Evolutionary conservation across 345 rosid genomes (phyloP).

Genomic region (Ricinus communis): DNA sequence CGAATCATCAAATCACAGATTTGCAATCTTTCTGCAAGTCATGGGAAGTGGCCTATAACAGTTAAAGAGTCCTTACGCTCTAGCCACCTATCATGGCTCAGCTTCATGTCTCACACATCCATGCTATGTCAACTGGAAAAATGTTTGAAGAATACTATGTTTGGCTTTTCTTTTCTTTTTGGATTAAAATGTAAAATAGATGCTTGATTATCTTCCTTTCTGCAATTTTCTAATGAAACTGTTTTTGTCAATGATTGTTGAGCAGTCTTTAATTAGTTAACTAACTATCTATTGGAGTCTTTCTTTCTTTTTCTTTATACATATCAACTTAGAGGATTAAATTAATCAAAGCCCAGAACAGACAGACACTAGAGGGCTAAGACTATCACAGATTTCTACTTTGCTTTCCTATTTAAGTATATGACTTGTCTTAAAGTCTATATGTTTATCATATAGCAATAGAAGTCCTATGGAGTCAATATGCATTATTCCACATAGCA

Average conservation of each 20-base stretch:
- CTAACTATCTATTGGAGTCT: neutral
- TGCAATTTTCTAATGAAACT: neutral
- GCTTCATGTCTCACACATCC: neutral
- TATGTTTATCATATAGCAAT: too few relatives aligned
- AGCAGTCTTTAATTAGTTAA: neutral
- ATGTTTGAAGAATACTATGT: slow-evolving; percentile 17
- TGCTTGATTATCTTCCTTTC: neutral
- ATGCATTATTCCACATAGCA: neutral
- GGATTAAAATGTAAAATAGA: slow-evolving; percentile 10
- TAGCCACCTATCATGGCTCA: too few relatives aligned
- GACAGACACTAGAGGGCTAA: neutral
- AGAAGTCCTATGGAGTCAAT: too few relatives aligned
- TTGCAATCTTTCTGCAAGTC: slow-evolving; percentile 30
- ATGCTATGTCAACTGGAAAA: neutral
- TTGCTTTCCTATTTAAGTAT: too few relatives aligned
- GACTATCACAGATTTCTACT: neutral
- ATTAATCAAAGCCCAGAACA: neutral
- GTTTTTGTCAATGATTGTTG: neutral
- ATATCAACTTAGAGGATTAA: neutral
- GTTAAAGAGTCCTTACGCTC: neutral
- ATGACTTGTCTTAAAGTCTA: too few relatives aligned
- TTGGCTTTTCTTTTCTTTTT: slow-evolving; percentile 5
- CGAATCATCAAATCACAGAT: slow-evolving; percentile 33
- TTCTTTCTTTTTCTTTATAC: neutral
- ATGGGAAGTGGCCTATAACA: slow-evolving; percentile 28